These are phyloP conservation scores for Tetrapisispora arboricola DNA, from an alignment of 805 yeast genomes.

Conservation along the genomic window DNA sequence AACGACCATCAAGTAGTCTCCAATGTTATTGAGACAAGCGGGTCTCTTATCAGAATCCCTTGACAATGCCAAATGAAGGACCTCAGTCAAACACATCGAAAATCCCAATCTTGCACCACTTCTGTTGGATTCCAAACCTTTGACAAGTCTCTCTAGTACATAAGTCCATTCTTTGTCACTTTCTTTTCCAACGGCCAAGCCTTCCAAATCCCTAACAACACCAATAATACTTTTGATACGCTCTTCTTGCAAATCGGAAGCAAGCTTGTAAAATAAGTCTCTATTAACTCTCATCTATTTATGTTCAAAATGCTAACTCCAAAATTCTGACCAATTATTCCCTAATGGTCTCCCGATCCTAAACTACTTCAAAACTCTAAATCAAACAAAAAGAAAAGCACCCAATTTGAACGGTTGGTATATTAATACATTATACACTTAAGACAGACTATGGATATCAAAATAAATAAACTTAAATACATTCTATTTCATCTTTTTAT, in stretches of 20 bases:
- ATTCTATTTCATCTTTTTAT: too few species aligned
- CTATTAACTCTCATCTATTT: conserved; percentile 42
- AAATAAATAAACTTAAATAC: too few species aligned
- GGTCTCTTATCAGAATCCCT: conserved; percentile 14
- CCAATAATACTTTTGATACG: conserved; percentile 62
- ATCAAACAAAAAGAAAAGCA: too few species aligned
- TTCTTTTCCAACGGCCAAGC: conserved; percentile 28
- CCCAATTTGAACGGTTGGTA: too few species aligned
- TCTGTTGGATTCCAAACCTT: conserved; percentile 72
- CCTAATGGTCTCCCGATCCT: too few species aligned
- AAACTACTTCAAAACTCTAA: too few species aligned
- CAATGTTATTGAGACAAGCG: conserved; percentile 11
- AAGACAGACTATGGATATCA: too few species aligned
- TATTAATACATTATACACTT: too few species aligned
- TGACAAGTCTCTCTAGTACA: conserved; percentile 65
- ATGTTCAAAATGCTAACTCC: background rate
- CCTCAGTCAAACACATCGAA: conserved; percentile 76
- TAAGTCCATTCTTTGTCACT: conserved; percentile 59
- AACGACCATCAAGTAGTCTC: conserved; percentile 16
- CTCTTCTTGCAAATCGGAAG: conserved; percentile 66
- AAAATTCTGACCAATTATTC: too few species aligned
- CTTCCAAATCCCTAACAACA: conserved; percentile 49
- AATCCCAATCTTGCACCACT: conserved; percentile 82
- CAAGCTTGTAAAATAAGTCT: conserved; percentile 68
- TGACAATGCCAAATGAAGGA: conserved; percentile 31